Conservation (phyloP, 129 eudicot genomes). For the Pulicaria dysenterica region DNA sequence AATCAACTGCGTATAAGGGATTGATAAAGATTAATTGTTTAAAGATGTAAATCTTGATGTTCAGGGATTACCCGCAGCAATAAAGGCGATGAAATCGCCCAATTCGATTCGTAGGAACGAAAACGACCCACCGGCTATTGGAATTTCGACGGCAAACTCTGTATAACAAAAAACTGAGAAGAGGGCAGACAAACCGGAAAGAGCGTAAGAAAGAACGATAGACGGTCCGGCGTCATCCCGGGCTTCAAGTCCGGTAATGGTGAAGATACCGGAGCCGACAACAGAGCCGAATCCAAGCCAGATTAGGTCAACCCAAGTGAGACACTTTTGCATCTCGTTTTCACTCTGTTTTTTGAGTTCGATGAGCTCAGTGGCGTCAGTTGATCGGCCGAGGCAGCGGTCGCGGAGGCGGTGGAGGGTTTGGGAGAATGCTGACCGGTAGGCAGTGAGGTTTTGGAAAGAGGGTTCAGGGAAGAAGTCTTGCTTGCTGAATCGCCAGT, state of each 20-base stretch:
- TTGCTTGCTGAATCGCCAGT: slow-evolving; percentile 69
- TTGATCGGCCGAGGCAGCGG: slow-evolving; percentile 68
- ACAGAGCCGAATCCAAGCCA: slow-evolving; percentile 89
- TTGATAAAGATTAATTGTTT: too few species aligned
- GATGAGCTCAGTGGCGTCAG: slow-evolving; percentile 56
- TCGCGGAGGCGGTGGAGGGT: slow-evolving; percentile 59
- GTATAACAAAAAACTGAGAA: slow-evolving; percentile 82
- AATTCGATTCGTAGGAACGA: slow-evolving; percentile 70
- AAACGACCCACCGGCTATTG: slow-evolving; percentile 81
- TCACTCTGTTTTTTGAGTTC: slow-evolving; percentile 55
- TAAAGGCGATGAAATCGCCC: slow-evolving; percentile 80
- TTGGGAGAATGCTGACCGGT: slow-evolving; percentile 52
- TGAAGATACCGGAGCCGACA: slow-evolving; percentile 85
- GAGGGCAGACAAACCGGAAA: slow-evolving; percentile 74
- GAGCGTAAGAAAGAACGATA: slow-evolving; percentile 61
- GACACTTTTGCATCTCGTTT: slow-evolving; percentile 57
- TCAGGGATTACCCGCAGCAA: slow-evolving; percentile 57
- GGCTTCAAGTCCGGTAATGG: slow-evolving; percentile 74
- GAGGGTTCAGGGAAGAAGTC: slow-evolving; percentile 82
- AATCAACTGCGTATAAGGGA: too few species aligned
- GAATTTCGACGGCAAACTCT: slow-evolving; percentile 82
- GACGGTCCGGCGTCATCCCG: slow-evolving; percentile 74
- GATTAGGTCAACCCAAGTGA: slow-evolving; percentile 79
- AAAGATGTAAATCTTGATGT: background rate
- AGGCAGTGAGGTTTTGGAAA: slow-evolving; percentile 51